Evolutionary conservation across 371 early-diverging fungal species (phyloP), one percentile per base, ranked within the genome.

Genomic region (Batkoa obscura): DNA sequence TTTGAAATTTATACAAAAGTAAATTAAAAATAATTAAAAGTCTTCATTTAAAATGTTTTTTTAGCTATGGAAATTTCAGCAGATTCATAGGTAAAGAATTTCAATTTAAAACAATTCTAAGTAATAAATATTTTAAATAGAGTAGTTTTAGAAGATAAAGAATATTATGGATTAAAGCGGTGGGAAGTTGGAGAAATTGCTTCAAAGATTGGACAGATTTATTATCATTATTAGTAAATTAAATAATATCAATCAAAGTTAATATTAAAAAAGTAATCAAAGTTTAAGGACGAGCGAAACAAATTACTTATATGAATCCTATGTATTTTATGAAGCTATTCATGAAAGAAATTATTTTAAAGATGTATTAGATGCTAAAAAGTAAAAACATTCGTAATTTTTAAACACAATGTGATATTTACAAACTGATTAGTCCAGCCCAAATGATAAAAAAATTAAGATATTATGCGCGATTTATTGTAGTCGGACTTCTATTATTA

Each of bases 101-200:
- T 46, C 23, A 13, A 9, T 23, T 9, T 34, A 9, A 15, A 54
- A 3, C 39, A 41, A 12, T 31, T 76, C 74, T 96, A 1, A 95
- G 98, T 86, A 86, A 9, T 9, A 17, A 13, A 8, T 6, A 33
- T 30, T 55, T 42, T 13, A 15, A n/a, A 17, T 62, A 84, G 91
- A 43, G 65, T 79, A 12, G 68, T 88, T 0, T 66, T 94, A 35
- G 95, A 92, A 64, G 81, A 86, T 63, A 78, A 83, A 42, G 83
- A 79, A 36, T 78, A 84, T 52, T 93, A 94, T 66, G 94, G 91
- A 1, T 67, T 97, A 50, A 92, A 93, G 63, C 80, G 98, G 9
- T 91, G 88, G 84, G 95, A 95, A 65, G 90, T 97, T 55, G 98
- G 98, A 33, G 98, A 97, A 62, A 88, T 94, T 49, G 94, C 96